phyloP scores from a whole-genome alignment of 495 filamentous ascomycete genomes.

The Chaetomium tenue region DNA sequence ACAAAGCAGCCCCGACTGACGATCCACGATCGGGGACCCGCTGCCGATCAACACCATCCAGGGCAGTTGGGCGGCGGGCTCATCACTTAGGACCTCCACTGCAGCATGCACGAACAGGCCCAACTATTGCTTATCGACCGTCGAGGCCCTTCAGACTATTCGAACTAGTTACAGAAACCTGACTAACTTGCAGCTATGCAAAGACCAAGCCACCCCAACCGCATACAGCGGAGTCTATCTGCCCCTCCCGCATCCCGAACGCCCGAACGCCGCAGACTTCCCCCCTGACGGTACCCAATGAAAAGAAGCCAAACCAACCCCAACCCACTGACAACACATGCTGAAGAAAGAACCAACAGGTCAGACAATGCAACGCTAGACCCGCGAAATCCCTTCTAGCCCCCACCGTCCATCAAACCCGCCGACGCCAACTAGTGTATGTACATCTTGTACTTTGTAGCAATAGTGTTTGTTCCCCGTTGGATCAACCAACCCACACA shows the following conservation, averaged over 20 bases:
- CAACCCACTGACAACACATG: neutral
- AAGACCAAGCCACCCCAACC: neutral
- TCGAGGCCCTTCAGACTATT: neutral
- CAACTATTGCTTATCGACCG: neutral
- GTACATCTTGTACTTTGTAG: no score
- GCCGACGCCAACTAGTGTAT: no score
- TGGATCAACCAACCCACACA: neutral
- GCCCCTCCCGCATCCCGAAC: neutral
- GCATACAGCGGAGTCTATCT: neutral
- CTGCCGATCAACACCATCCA: neutral
- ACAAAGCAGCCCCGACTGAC: neutral
- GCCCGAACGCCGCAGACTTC: constrained; percentile 4
- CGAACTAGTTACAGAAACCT: no score
- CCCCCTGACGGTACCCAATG: constrained; percentile 1
- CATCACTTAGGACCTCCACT: constrained; percentile 1
- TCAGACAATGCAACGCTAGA: neutral
- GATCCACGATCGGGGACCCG: constrained; percentile 12
- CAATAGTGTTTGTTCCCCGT: no score
- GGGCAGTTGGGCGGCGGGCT: neutral
- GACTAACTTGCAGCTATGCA: neutral
- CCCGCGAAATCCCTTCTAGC: neutral
- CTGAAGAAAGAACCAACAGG: neutral
- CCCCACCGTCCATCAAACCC: neutral
- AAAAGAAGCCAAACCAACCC: neutral
- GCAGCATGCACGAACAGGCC: neutral